phyloP scores from a whole-genome alignment of 345 rosid genomes.

The Bretschneidera sinensis region DNA sequence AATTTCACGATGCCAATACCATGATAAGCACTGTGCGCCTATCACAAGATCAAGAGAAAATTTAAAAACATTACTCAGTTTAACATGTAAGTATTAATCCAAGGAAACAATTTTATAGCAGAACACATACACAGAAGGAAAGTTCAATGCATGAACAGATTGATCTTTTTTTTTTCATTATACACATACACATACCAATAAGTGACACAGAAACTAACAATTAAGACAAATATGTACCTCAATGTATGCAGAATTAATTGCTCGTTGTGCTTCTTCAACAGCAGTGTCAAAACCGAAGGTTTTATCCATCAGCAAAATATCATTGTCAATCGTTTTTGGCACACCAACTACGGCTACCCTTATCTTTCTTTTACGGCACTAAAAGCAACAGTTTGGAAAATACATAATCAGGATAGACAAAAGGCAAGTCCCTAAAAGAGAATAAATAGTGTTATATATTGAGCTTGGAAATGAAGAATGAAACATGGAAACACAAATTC shows the following conservation, averaged over 20 bases:
- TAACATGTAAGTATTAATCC: neutral
- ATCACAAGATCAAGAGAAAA: slow-evolving; percentile 14
- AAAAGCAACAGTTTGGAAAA: neutral
- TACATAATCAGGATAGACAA: neutral
- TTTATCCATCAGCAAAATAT: slow-evolving; percentile 91
- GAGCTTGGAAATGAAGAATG: neutral
- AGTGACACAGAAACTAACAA: neutral
- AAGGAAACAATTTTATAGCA: slow-evolving; percentile 10
- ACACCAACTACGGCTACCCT: slow-evolving; percentile 94
- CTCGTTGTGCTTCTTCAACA: slow-evolving; percentile 97
- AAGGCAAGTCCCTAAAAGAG: neutral
- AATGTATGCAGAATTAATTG: slow-evolving; percentile 95
- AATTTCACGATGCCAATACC: slow-evolving; percentile 92
- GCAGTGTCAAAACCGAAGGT: slow-evolving; percentile 99
- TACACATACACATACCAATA: neutral
- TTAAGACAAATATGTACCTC: slow-evolving; percentile 47
- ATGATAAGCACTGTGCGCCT: slow-evolving; percentile 99
- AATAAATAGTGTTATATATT: neutral
- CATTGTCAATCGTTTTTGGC: slow-evolving; percentile 97
- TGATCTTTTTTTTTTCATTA: neutral
- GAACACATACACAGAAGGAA: slow-evolving; percentile 3
- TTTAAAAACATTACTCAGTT: neutral
- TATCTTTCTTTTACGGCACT: slow-evolving; percentile 77
- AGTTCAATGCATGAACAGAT: neutral
- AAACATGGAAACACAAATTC: neutral